These are phyloP conservation scores for Leishmania turanica DNA, from an alignment of 208 protist genomes.

Conservation along the genomic window DNA sequence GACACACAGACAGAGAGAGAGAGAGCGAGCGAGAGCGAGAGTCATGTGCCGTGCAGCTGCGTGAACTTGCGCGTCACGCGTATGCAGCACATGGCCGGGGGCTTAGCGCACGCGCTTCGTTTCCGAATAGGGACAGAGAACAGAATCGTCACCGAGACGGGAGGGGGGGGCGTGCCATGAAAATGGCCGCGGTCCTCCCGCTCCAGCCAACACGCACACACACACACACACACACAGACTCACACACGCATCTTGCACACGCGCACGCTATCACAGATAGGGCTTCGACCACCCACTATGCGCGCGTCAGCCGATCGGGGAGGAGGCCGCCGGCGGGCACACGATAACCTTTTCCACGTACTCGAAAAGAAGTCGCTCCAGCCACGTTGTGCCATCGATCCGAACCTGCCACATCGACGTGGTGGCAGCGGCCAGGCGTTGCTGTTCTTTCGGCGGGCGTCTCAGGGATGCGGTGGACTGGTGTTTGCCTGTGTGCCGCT, in stretches of 20 bases:
- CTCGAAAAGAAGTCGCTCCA: constrained; percentile 47
- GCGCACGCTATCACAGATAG: background rate
- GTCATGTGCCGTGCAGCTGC: background rate
- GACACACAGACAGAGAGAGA: background rate
- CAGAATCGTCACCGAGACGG: background rate
- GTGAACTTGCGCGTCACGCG: background rate
- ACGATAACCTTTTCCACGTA: constrained; percentile 42
- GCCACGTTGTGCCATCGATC: constrained; percentile 49
- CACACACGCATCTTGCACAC: background rate
- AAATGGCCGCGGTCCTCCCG: background rate
- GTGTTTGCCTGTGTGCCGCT: background rate
- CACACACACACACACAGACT: background rate
- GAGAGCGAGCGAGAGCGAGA: background rate
- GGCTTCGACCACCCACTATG: background rate
- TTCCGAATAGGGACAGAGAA: background rate
- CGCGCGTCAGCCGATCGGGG: background rate
- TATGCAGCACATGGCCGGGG: background rate
- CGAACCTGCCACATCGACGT: constrained; percentile 10
- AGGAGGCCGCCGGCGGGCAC: background rate
- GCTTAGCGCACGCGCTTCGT: background rate
- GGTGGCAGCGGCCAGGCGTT: background rate
- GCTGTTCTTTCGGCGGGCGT: background rate
- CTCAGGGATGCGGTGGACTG: background rate
- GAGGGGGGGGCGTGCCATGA: background rate
- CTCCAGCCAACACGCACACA: background rate